These are phyloP conservation scores for Aspergillus brunneoviolaceus DNA, from an alignment of 2,329 filamentous ascomycete species.

Conservation along the genomic window DNA sequence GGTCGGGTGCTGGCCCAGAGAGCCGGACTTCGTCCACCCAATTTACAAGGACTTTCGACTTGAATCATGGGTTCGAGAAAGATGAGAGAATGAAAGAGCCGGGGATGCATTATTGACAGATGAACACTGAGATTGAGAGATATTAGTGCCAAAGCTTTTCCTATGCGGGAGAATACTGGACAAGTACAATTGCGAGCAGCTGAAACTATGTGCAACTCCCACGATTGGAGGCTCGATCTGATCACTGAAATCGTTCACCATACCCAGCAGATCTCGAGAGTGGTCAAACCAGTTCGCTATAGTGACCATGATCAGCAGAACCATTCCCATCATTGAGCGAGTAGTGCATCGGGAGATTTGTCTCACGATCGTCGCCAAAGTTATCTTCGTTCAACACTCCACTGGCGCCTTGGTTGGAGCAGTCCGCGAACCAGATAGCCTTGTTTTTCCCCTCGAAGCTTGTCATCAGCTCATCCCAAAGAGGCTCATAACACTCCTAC, in stretches of 20 bases:
- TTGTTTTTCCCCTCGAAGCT: slow-evolving; percentile 58
- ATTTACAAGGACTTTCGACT: not conserved
- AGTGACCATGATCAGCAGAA: slow-evolving; percentile 50
- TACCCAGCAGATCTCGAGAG: slow-evolving; percentile 71
- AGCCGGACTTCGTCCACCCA: not conserved
- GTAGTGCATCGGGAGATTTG: no score
- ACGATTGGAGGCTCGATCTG: slow-evolving; percentile 57
- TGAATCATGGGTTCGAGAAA: slow-evolving; percentile 64
- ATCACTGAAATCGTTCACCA: slow-evolving; percentile 12
- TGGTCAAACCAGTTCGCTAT: slow-evolving; percentile 55
- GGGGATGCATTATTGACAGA: slow-evolving; percentile 70
- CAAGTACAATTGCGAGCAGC: slow-evolving; percentile 60
- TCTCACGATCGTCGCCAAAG: slow-evolving; percentile 74
- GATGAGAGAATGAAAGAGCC: slow-evolving; percentile 68
- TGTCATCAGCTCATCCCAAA: slow-evolving; percentile 73
- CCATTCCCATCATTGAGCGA: no score
- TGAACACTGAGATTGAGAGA: slow-evolving; percentile 43
- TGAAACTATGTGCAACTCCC: slow-evolving; percentile 80
- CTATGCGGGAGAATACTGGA: not conserved
- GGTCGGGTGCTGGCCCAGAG: not conserved
- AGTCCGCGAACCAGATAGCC: slow-evolving; percentile 78
- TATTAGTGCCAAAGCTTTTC: not conserved
- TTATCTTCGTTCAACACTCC: slow-evolving; percentile 68
- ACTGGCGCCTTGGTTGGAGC: slow-evolving; percentile 73
- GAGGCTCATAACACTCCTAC: slow-evolving; percentile 76